A percentile compares a stretch with the other conserved stretches of the same genome.
phyloP scores from a whole-genome alignment of 2,329 filamentous ascomycete species.

The Fusarium humuli region DNA sequence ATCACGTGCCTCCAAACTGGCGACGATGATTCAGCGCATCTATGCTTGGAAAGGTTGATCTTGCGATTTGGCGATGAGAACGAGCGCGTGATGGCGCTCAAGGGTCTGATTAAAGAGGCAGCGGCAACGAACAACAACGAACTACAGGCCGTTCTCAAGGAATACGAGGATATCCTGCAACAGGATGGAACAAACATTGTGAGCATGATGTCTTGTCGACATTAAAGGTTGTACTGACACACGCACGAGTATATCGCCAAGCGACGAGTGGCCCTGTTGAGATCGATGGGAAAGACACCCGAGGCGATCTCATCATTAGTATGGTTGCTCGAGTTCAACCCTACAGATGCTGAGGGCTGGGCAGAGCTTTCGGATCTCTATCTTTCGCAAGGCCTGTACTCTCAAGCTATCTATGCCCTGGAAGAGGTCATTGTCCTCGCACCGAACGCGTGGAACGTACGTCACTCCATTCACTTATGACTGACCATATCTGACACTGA shows the following conservation, averaged over 20 bases:
- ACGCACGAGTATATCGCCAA: constrained; percentile 81
- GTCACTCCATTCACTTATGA: constrained; percentile 48
- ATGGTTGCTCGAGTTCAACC: constrained; percentile 81
- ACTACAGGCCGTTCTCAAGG: constrained; percentile 76
- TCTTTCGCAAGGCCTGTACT: constrained; percentile 78
- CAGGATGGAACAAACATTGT: constrained; percentile 85
- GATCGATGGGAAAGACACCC: constrained; percentile 73
- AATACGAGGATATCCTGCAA: constrained; percentile 80
- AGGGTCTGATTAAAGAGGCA: constrained; percentile 87
- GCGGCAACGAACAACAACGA: constrained; percentile 74
- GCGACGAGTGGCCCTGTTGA: constrained; percentile 82
- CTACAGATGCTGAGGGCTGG: constrained; percentile 94
- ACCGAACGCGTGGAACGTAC: constrained; percentile 95
- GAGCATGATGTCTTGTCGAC: constrained; percentile 47
- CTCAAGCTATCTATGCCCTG: constrained; percentile 86
- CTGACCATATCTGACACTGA: constrained; percentile 36
- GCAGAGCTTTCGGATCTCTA: constrained; percentile 91
- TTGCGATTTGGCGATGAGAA: constrained; percentile 85
- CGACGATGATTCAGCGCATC: constrained; percentile 80
- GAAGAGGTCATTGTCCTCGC: constrained; percentile 90
- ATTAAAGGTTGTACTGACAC: constrained; percentile 38
- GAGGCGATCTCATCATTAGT: constrained; percentile 82
- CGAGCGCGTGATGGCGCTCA: constrained; percentile 85
- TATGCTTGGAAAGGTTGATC: constrained; percentile 80
- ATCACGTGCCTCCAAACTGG: constrained; percentile 85